phyloP scores from a whole-genome alignment of 2,329 filamentous ascomycete genomes.

The Xylaria sp. region DNA sequence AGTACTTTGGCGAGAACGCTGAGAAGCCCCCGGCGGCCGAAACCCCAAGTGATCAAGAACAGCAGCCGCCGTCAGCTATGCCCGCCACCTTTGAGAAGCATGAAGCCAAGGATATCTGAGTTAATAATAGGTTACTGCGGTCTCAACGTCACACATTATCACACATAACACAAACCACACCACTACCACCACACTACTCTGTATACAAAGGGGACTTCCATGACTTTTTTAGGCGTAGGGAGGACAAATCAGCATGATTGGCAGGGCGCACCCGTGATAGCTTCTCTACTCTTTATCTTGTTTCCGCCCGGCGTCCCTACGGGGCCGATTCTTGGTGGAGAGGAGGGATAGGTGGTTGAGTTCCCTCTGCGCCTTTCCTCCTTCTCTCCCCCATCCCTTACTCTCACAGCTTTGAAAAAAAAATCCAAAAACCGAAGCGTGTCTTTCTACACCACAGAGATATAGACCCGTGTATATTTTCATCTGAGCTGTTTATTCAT shows the following conservation, averaged over 20 bases:
- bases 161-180: background rate
- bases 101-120: constrained; percentile 22
- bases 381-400: background rate
- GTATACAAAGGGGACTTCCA: constrained; percentile 8
- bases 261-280: background rate
- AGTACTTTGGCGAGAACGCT: constrained; percentile 71
- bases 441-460: constrained; percentile 8
- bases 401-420: background rate
- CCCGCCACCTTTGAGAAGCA: constrained; percentile 28
- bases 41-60: constrained; percentile 11
- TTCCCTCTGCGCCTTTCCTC: background rate
- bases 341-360: background rate
- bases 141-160: too few relatives aligned
- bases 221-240: constrained; percentile 10
- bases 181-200: constrained; percentile 3
- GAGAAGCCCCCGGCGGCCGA: constrained; percentile 50
- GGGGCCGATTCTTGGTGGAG: background rate
- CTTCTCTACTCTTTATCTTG: background rate
- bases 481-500: background rate
- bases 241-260: constrained; percentile 5
- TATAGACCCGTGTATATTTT: constrained; percentile 12
- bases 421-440: constrained; percentile 18
- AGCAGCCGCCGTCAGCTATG: constrained; percentile 23
- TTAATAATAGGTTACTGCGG: constrained; percentile 13
- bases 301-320: constrained; percentile 10